These are phyloP conservation scores for Lunasporangiospora selenospora DNA, from an alignment of 192 early-diverging fungal genomes.

Conservation along the genomic window DNA sequence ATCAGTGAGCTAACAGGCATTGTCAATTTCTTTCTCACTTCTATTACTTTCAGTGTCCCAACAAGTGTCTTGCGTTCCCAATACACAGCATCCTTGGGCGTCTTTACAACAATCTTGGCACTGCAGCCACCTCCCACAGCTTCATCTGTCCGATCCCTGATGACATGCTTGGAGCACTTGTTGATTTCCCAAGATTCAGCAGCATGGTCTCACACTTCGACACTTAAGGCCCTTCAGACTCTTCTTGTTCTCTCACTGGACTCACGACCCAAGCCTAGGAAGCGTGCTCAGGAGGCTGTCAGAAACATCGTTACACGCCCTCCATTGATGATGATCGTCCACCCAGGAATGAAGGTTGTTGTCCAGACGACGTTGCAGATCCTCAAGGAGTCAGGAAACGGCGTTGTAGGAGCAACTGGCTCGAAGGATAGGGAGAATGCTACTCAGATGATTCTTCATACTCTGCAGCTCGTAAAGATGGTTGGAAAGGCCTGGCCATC, in stretches of 20 bases:
- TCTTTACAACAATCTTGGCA: constrained; percentile 72
- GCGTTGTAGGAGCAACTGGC: constrained; percentile 40
- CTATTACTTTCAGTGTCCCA: constrained; percentile 50
- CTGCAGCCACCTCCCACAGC: constrained; percentile 71
- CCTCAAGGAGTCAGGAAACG: constrained; percentile 46
- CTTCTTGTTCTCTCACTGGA: constrained; percentile 84
- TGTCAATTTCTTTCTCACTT: background rate
- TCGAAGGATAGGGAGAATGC: constrained; percentile 45
- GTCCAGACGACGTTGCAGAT: constrained; percentile 42
- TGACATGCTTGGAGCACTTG: constrained; percentile 80
- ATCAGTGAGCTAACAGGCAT: no score
- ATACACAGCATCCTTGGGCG: constrained; percentile 66
- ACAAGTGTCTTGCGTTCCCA: constrained; percentile 64
- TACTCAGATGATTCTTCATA: constrained; percentile 46
- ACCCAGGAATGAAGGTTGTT: constrained; percentile 39
- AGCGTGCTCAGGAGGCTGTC: constrained; percentile 87
- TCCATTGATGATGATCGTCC: constrained; percentile 56
- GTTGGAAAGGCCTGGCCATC: constrained; percentile 47
- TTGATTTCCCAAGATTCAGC: constrained; percentile 80
- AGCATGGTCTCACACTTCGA: constrained; percentile 72
- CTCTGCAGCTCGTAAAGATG: constrained; percentile 45
- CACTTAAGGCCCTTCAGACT: constrained; percentile 74
- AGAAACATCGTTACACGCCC: constrained; percentile 70
- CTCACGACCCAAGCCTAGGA: constrained; percentile 81
- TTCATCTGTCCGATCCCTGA: constrained; percentile 73